Evolutionary conservation across 257 asterid genomes (phyloP).

Genomic region (Scutellaria minor): DNA sequence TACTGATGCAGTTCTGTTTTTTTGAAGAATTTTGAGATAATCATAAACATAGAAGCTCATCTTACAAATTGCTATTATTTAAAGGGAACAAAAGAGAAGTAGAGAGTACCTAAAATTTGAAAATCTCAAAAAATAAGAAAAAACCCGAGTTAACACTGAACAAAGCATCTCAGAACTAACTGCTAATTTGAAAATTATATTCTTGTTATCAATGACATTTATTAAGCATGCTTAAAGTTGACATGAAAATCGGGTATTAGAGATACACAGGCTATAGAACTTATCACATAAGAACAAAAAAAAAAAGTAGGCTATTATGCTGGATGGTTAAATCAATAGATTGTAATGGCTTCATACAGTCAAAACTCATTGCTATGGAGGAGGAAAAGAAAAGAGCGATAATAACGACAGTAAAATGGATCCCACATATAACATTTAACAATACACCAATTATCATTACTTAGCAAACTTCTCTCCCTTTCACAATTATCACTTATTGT

Average conservation of each 20-base stretch:
- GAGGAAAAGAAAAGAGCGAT: neutral
- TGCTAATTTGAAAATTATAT: neutral
- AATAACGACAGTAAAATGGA: neutral
- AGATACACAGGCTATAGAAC: neutral
- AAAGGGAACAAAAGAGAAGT: neutral
- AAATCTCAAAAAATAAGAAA: no score
- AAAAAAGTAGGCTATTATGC: neutral
- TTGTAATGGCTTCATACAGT: neutral
- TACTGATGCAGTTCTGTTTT: constrained; percentile 49
- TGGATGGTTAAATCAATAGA: constrained; percentile 5
- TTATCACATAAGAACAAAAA: neutral
- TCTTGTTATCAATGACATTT: constrained; percentile 2
- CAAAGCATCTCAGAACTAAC: constrained; percentile 5
- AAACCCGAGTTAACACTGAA: neutral
- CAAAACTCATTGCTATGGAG: neutral
- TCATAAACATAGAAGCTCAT: constrained; percentile 41
- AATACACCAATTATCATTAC: neutral
- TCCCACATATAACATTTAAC: neutral
- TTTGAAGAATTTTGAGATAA: constrained; percentile 17
- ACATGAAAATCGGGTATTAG: neutral
- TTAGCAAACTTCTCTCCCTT: neutral
- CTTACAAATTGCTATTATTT: constrained; percentile 33
- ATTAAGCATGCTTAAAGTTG: neutral
- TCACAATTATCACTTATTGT: no score
- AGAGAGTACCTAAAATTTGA: neutral